These are phyloP conservation scores for Skeletonema potamos DNA, from an alignment of 108 stramenopile genomes.

Conservation along the genomic window DNA sequence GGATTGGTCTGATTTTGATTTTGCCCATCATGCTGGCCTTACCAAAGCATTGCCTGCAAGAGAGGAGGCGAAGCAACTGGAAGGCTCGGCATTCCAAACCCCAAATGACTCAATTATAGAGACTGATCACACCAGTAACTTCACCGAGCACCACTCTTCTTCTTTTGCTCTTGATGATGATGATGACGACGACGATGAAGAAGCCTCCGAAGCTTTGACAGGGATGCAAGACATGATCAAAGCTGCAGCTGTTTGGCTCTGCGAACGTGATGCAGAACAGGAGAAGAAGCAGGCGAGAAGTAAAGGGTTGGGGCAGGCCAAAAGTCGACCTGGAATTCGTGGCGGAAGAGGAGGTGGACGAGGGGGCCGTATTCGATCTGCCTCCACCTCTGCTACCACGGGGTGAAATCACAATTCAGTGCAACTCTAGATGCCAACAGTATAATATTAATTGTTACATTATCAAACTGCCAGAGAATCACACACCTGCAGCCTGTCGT, in stretches of 20 bases:
- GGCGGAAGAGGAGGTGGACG: background rate
- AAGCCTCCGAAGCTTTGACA: slow-evolving; percentile 22
- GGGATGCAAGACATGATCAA: slow-evolving; percentile 75
- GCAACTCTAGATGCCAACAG: no score
- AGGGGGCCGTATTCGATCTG: background rate
- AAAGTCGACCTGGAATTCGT: background rate
- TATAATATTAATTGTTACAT: no score
- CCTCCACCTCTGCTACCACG: background rate
- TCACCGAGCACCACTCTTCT: background rate
- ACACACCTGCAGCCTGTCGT: no score
- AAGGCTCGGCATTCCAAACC: background rate
- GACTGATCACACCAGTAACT: background rate
- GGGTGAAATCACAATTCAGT: no score
- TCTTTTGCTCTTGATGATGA: slow-evolving; percentile 1
- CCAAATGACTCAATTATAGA: slow-evolving; percentile 25
- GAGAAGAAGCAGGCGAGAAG: slow-evolving; percentile 9
- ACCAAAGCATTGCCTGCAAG: slow-evolving; percentile 18
- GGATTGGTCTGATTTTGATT: slow-evolving; percentile 41
- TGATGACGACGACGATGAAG: slow-evolving; percentile 40
- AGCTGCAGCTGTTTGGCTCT: slow-evolving; percentile 81
- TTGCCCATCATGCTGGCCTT: slow-evolving; percentile 2
- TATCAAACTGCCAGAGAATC: no score
- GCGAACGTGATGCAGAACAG: slow-evolving; percentile 62
- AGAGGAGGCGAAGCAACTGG: slow-evolving; percentile 5
- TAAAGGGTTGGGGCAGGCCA: background rate